Evolutionary conservation across 345 rosid species (phyloP).

Genomic region (Moringa oleifera): DNA sequence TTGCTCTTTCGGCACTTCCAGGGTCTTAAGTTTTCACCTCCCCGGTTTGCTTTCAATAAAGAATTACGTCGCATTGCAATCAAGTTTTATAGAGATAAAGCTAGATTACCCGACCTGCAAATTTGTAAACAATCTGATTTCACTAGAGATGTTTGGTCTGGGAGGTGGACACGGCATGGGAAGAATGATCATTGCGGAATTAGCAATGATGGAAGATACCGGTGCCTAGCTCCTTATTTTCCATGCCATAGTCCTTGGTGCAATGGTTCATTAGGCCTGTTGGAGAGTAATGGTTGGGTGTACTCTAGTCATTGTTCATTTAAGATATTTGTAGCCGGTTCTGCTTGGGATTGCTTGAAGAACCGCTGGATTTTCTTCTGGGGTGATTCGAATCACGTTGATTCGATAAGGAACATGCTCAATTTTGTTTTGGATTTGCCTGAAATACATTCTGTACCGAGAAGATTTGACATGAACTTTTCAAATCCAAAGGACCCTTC

Average conservation of each 20-base stretch:
- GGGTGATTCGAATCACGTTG: constrained; percentile 98
- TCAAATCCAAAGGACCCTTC: constrained; percentile 60
- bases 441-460: constrained; percentile 56
- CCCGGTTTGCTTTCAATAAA: constrained; percentile 51
- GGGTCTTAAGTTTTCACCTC: constrained; percentile 68
- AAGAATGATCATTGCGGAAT: constrained; percentile 57
- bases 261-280: constrained; percentile 53
- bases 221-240: constrained; percentile 54
- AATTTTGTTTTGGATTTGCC: constrained; percentile 72
- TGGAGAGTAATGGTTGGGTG: constrained; percentile 99
- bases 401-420: constrained; percentile 79
- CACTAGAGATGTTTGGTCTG: constrained; percentile 61
- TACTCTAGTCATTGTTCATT: constrained; percentile 86
- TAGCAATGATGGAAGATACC: constrained; percentile 69
- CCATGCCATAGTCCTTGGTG: constrained; percentile 88
- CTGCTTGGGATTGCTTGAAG: constrained; percentile 82
- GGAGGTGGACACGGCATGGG: constrained; percentile 90
- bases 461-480: constrained; percentile 79
- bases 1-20: constrained; percentile 71
- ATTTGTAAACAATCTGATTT: constrained; percentile 61
- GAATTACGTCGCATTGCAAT: constrained; percentile 43
- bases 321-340: constrained; percentile 41
- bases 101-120: constrained; percentile 41
- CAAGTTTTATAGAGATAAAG: constrained; percentile 33
- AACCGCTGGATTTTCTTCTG: constrained; percentile 89